Evolutionary conservation across 371 early-diverging fungal genomes (phyloP).

Genomic region (Phascolomyces articulosus): DNA sequence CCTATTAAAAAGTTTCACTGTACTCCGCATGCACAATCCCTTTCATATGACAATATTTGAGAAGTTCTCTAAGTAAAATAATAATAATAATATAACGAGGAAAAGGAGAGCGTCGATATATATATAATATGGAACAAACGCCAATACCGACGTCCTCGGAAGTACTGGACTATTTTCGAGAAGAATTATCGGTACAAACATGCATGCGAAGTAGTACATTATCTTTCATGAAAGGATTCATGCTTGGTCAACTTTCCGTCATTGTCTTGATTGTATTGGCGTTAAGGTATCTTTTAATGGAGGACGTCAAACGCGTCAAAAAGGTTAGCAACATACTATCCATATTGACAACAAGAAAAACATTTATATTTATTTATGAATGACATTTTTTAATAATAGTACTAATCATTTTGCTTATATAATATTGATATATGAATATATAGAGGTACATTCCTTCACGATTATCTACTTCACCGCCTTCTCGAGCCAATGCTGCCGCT

Average conservation of each 20-base stretch:
- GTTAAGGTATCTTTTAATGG: conserved; percentile 64
- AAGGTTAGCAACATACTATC: too few species aligned
- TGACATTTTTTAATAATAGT: too few species aligned
- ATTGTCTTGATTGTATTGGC: conserved; percentile 57
- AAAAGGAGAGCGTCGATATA: too few species aligned
- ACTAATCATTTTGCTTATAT: too few species aligned
- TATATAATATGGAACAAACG: not conserved
- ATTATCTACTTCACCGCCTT: conserved; percentile 41
- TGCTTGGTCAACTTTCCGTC: conserved; percentile 65
- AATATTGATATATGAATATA: not conserved
- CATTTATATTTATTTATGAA: too few species aligned
- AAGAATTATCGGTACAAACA: conserved; percentile 13
- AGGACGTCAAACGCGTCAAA: conserved; percentile 53
- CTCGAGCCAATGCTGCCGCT: conserved; percentile 24
- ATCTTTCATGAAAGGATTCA: conserved; percentile 60
- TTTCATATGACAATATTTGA: too few species aligned
- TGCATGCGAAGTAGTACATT: conserved; percentile 30
- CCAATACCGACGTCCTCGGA: conserved; percentile 3
- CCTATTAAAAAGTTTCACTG: too few species aligned
- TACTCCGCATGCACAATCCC: too few species aligned
- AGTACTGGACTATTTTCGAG: conserved; percentile 9
- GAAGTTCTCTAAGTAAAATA: too few species aligned
- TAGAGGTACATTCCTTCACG: conserved; percentile 49
- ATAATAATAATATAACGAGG: too few species aligned
- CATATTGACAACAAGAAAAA: too few species aligned